Conservation (phyloP, 805 yeast species). For the Starmera caribaea region DNA sequence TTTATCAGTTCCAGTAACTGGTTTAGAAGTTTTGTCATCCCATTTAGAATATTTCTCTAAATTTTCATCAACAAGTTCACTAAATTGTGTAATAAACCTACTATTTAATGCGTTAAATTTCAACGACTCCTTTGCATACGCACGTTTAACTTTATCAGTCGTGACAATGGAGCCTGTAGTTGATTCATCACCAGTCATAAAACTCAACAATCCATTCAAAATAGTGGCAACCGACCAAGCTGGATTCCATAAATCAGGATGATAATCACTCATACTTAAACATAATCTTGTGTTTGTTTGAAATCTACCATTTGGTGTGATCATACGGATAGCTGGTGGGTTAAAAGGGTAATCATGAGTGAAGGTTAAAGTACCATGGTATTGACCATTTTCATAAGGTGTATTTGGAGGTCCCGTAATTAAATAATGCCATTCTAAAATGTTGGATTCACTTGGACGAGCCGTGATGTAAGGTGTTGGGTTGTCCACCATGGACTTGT, state of each 20-base stretch:
- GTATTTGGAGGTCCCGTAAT: constrained; percentile 89
- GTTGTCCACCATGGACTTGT: constrained; percentile 58
- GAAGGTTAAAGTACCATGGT: constrained; percentile 79
- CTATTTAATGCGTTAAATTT: constrained; percentile 50
- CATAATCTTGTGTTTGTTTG: constrained; percentile 75
- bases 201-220: constrained; percentile 76
- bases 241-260: constrained; percentile 94
- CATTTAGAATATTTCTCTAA: constrained; percentile 15
- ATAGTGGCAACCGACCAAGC: constrained; percentile 93
- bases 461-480: constrained; percentile 85
- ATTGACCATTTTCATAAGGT: constrained; percentile 79
- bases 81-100: constrained; percentile 55
- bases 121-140: constrained; percentile 49
- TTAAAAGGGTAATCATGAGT: constrained; percentile 84
- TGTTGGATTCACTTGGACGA: constrained; percentile 78
- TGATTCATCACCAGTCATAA: constrained; percentile 81
- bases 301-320: constrained; percentile 86
- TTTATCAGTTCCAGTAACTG: too few relatives aligned
- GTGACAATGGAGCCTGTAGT: constrained; percentile 79
- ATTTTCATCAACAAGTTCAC: constrained; percentile 44
- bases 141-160: constrained; percentile 44
- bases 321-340: constrained; percentile 84
- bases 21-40: constrained; percentile 3
- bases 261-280: constrained; percentile 88
- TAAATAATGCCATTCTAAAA: constrained; percentile 89